Evolutionary conservation across 192 early-diverging fungal genomes (phyloP).

Genomic region (Linnemannia elongata): DNA sequence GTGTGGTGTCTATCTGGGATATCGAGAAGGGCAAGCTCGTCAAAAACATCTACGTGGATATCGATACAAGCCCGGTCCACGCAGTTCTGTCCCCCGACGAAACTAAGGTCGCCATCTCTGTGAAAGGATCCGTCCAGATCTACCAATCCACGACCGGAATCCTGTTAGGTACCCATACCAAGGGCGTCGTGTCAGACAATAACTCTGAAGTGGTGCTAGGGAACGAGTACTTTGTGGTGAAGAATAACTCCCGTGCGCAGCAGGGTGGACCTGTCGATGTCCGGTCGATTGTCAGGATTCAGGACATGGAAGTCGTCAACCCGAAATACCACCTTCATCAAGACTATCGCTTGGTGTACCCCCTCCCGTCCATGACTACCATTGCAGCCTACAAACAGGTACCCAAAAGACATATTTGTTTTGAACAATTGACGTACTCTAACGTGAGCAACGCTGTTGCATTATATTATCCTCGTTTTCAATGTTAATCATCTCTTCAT

Average conservation of each 20-base stretch:
- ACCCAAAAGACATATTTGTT: background rate
- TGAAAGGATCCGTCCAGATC: background rate
- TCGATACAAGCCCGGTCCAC: background rate
- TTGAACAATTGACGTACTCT: background rate
- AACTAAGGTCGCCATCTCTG: constrained; percentile 6
- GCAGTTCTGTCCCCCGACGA: constrained; percentile 9
- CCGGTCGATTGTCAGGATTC: constrained; percentile 2
- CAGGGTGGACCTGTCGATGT: background rate
- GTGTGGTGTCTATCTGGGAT: constrained; percentile 19
- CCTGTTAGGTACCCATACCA: background rate
- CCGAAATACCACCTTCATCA: background rate
- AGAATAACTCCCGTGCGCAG: background rate
- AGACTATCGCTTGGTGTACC: background rate
- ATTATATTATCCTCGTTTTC: background rate
- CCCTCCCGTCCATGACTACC: background rate
- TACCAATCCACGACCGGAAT: background rate
- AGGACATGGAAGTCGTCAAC: background rate
- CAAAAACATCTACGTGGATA: background rate
- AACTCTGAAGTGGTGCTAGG: constrained; percentile 10
- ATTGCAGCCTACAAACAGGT: constrained; percentile 1
- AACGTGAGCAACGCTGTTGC: too few species aligned
- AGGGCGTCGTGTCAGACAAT: background rate
- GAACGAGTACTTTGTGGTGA: background rate
- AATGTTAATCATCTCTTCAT: background rate
- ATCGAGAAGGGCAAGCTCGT: constrained; percentile 6